These are phyloP conservation scores for Magnolia changhungtana DNA, from an alignment of 164 flowering plant genomes.

Conservation along the genomic window DNA sequence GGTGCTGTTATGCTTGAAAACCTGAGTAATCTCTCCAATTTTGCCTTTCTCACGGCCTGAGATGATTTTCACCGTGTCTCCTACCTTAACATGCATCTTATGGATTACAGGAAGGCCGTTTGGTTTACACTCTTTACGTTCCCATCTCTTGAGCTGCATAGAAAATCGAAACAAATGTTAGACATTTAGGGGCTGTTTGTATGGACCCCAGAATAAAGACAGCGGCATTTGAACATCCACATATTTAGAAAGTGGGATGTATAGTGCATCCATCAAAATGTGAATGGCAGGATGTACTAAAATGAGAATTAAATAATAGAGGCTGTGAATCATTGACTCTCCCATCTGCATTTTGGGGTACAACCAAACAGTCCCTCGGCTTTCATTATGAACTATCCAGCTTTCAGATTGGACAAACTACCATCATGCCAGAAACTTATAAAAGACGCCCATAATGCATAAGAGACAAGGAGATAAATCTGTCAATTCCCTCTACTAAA, in stretches of 20 bases:
- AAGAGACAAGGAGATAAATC: not conserved
- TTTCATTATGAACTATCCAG: not conserved
- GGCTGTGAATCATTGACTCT: not conserved
- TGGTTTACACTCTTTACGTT: constrained; percentile 85
- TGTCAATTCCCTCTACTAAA: not conserved
- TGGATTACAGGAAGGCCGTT: constrained; percentile 86
- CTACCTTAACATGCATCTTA: constrained; percentile 91
- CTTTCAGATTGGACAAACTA: not conserved
- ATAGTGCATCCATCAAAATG: not conserved
- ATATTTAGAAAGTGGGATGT: not conserved
- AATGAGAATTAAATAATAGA: not conserved
- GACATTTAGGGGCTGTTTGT: not conserved
- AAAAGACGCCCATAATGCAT: not conserved
- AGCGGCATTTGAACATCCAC: not conserved
- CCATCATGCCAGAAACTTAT: not conserved
- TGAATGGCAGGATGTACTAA: not conserved
- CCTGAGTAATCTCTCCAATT: constrained; percentile 59
- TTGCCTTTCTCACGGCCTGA: constrained; percentile 86
- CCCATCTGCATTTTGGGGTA: no score
- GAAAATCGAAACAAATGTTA: not conserved
- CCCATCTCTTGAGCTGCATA: constrained; percentile 87
- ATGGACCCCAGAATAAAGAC: not conserved
- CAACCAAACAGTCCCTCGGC: no score
- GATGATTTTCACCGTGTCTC: constrained; percentile 86
- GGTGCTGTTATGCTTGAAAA: constrained; percentile 85